Conservation (phyloP, 441 rosid genomes). For the Populus hybrid region DNA sequence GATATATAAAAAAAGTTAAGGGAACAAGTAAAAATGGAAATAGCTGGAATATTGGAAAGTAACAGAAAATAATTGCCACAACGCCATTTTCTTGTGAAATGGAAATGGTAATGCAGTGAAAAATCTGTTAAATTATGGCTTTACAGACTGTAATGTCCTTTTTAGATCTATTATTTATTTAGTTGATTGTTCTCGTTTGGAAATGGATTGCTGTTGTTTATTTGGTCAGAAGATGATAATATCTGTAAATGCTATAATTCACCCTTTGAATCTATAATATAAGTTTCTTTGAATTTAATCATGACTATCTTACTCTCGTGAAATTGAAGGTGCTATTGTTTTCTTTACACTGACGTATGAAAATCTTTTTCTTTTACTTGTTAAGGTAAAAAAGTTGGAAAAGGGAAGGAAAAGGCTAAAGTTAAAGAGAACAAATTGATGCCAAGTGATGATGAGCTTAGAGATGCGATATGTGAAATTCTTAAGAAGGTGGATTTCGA, state of each 20-base stretch:
- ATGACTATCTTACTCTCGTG: neutral
- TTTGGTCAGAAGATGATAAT: neutral
- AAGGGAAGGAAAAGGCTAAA: constrained; percentile 57
- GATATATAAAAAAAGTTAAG: no score
- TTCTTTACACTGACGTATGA: neutral
- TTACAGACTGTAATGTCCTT: no score
- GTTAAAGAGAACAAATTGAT: constrained; percentile 32
- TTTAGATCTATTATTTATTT: no score
- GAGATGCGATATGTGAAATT: constrained; percentile 73
- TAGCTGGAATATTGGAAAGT: no score
- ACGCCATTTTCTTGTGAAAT: no score
- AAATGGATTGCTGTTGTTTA: neutral
- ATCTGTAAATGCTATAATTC: neutral
- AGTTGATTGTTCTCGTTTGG: neutral
- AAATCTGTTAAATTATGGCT: no score
- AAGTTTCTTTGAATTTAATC: neutral
- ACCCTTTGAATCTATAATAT: neutral
- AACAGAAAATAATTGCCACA: no score
- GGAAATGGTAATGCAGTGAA: no score
- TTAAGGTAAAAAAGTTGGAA: constrained; percentile 53
- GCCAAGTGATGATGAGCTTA: constrained; percentile 59
- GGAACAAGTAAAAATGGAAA: no score
- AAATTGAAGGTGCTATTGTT: neutral
- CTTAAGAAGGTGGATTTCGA: constrained; percentile 89
- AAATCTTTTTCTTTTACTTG: constrained; percentile 2